Percentiles rank a stretch among this genome's conserved stretches.
Conservation (phyloP, 2,329 filamentous ascomycete species). For the Teratosphaeria nubilosa region DNA sequence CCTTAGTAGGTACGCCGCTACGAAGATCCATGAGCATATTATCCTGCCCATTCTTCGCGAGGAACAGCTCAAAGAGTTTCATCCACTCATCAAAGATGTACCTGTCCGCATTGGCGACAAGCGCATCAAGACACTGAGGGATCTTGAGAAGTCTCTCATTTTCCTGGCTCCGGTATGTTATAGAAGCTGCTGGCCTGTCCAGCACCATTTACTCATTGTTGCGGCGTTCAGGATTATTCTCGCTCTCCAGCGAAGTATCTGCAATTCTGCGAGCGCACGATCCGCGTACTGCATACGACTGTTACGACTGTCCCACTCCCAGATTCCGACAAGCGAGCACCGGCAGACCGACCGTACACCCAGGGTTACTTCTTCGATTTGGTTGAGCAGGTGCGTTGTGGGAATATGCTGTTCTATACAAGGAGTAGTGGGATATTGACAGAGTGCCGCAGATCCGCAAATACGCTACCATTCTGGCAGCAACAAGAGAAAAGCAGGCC, state of each 20-base stretch:
- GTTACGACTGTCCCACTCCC: constrained; percentile 74
- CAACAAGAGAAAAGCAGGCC: constrained; percentile 57
- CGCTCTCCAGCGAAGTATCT: constrained; percentile 65
- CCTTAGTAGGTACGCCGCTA: constrained; percentile 59
- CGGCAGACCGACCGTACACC: constrained; percentile 81
- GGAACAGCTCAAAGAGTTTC: constrained; percentile 65
- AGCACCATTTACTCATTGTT: constrained; percentile 57
- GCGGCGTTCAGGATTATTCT: constrained; percentile 60
- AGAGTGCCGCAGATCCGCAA: constrained; percentile 51
- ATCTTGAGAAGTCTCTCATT: constrained; percentile 87
- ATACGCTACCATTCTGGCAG: constrained; percentile 76
- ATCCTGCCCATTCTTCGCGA: constrained; percentile 69
- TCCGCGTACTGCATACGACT: constrained; percentile 81
- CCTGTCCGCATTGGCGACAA: constrained; percentile 71
- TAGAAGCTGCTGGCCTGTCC: constrained; percentile 32
- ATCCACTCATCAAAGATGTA: constrained; percentile 66
- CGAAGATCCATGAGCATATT: constrained; percentile 70
- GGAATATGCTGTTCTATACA: constrained; percentile 4
- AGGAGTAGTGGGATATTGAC: constrained; percentile 14
- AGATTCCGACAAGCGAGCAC: constrained; percentile 76
- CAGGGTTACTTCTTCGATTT: constrained; percentile 96
- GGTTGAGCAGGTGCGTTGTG: constrained; percentile 57
- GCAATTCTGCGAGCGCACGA: constrained; percentile 80
- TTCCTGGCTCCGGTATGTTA: constrained; percentile 88
- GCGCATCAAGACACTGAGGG: constrained; percentile 81